phyloP scores from a whole-genome alignment of 2,329 filamentous ascomycete genomes.

The Emergomyces pasteurianus region DNA sequence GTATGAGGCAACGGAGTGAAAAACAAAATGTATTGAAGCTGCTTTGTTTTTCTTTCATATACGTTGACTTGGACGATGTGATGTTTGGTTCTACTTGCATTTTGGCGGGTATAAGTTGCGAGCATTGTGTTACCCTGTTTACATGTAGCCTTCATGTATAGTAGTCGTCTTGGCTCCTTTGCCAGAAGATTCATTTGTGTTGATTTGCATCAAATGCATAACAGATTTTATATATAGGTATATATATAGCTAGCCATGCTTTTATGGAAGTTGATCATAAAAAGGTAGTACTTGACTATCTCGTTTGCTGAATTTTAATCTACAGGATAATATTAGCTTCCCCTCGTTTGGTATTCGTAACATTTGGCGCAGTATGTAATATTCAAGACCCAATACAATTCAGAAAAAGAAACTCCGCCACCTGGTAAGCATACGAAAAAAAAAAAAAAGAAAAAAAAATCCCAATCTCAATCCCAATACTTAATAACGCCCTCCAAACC shows the following conservation, averaged over 20 bases:
- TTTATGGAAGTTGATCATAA: background rate
- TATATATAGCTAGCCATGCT: background rate
- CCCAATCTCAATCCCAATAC: conserved; percentile 69
- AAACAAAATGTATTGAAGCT: background rate
- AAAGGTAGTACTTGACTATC: background rate
- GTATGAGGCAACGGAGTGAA: background rate
- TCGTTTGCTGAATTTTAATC: background rate
- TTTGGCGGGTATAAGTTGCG: background rate
- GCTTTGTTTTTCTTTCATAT: background rate
- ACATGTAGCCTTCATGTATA: background rate
- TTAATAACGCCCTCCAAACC: conserved; percentile 80
- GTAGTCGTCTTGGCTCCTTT: background rate
- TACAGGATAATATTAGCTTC: background rate
- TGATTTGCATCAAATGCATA: background rate
- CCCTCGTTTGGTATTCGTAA: background rate
- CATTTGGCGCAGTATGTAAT: background rate
- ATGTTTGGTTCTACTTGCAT: background rate
- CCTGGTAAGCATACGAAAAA: background rate
- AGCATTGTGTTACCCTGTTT: background rate
- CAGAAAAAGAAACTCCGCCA: background rate
- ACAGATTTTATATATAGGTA: background rate
- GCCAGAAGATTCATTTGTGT: background rate
- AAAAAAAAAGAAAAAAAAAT: background rate
- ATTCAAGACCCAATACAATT: background rate
- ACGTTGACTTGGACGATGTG: background rate